A percentile compares a stretch with the other conserved stretches of the same genome.
phyloP scores from a whole-genome alignment of 345 rosid species.

The Carallia brachiata region DNA sequence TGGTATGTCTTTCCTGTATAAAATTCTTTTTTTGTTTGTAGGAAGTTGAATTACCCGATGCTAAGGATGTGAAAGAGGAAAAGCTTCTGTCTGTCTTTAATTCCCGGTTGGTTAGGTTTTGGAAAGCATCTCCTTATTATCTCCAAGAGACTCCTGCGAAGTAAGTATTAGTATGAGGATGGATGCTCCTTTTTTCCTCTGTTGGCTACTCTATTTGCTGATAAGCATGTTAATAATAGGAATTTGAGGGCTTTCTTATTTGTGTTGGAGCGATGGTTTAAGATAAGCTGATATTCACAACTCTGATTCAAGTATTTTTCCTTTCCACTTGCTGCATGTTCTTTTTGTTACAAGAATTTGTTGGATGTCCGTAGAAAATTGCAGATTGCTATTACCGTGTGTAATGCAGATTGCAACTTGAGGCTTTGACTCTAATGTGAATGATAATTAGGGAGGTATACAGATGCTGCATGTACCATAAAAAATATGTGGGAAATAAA shows the following conservation, averaged over 20 bases:
- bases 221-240: background rate
- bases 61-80: constrained; percentile 35
- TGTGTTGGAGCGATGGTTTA: background rate
- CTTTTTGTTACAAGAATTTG: no score
- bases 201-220: background rate
- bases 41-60: constrained; percentile 48
- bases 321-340: no score
- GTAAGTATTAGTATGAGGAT: constrained; percentile 21
- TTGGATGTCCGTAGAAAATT: no score
- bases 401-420: no score
- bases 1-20: background rate
- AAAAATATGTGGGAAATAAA: no score
- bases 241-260: background rate
- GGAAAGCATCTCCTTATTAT: constrained; percentile 55
- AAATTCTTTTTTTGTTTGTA: constrained; percentile 9
- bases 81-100: constrained; percentile 31
- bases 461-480: no score
- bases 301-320: no score
- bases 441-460: no score
- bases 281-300: background rate
- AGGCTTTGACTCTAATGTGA: no score
- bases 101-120: constrained; percentile 38
- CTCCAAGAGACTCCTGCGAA: constrained; percentile 38
- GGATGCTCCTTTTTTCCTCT: background rate
- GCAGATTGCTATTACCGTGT: no score